phyloP scores from a whole-genome alignment of 352 stramenopile species.

The Globisporangium mamillatum region DNA sequence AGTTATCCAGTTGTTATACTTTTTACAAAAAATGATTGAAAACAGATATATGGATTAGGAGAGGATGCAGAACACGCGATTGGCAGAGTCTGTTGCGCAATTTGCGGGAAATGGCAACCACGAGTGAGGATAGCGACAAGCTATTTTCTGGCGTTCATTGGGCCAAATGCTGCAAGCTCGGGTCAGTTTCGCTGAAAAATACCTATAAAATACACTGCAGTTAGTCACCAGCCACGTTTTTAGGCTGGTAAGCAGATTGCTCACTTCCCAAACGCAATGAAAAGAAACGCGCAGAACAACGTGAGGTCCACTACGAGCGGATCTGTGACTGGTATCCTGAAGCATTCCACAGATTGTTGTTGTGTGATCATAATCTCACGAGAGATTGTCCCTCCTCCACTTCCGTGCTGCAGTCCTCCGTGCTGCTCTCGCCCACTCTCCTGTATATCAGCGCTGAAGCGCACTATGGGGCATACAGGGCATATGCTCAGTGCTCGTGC shows the following conservation, averaged over 20 bases:
- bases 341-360: too few species aligned
- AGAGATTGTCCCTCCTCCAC: too few species aligned
- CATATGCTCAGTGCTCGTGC: too few species aligned
- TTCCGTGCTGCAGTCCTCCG: too few species aligned
- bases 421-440: too few species aligned
- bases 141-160: neutral
- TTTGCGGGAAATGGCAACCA: neutral
- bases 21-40: too few species aligned
- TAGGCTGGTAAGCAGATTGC: neutral
- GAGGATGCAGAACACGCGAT: neutral
- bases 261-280: neutral
- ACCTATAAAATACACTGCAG: neutral
- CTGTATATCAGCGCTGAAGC: too few species aligned
- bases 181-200: neutral
- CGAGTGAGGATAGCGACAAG: neutral
- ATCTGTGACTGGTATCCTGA: too few species aligned
- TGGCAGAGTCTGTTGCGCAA: neutral
- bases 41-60: neutral
- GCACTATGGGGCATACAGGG: too few species aligned
- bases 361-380: too few species aligned
- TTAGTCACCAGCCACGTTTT: neutral
- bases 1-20: too few species aligned
- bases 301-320: too few species aligned
- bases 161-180: neutral
- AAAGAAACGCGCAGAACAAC: neutral